Evolutionary conservation across 805 yeast genomes (phyloP), one percentile per base, ranked within the genome.

Genomic region (Cyberlindnera americana): DNA sequence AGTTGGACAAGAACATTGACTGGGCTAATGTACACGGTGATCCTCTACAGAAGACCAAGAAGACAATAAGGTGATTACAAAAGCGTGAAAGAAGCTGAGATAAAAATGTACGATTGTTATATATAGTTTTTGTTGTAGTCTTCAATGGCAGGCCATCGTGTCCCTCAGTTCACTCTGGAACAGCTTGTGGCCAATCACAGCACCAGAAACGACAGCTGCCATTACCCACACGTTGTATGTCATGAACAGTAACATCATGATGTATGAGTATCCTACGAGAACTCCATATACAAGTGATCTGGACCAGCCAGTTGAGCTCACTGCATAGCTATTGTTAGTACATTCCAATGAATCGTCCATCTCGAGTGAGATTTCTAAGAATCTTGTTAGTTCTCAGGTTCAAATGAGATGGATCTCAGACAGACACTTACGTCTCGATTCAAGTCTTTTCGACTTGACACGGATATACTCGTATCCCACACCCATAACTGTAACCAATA

Each of bases 211-310:
- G 9, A 83, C 84, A 3, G 91, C 78, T 7, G 77, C 33, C 93
- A 85, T 84, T 24, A 80, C 72, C 90, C 90, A 86, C 11, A 91
- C 86, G 56, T 85, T 85, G 59, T 83, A 86, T 6, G 91, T 83
- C 95, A 86, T 86, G 51, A 85, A 86, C 0, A 87, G 75, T 49
- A 85, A 72, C 95, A 86, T 85, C 52, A 80, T 63, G 66, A 79
- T 64, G 53, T 83, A 81, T 4, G 88, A 79, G 53, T 78, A 82
- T 1, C 80, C 79, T 5, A 83, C 85, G 53, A 81, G 85, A 9
- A 75, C 44, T 1, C 81, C 89, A 54, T 83, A 83, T 26, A 72
- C 49, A 13, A 69, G 44, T 8, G 80, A 63, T 46, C 62, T 65
- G 36, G 60, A 61, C 32, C 66, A 43, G 22, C 45, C 34, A 2